Conservation (phyloP, 805 yeast genomes). For the Millerozyma acaciae region DNA sequence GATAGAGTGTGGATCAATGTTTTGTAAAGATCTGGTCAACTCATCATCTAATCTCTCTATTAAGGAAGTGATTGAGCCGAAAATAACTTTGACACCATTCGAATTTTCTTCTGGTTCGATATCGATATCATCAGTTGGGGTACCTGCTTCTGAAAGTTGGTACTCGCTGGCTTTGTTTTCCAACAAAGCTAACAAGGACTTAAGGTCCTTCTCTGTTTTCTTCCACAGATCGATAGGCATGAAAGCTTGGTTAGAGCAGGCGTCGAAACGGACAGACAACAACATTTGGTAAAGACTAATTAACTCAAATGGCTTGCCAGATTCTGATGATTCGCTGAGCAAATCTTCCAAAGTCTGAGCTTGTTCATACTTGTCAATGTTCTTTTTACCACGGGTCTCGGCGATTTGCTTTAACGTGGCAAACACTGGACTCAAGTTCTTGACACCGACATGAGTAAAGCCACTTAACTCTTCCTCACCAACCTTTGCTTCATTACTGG, state of each 20-base stretch:
- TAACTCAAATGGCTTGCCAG: constrained; percentile 59
- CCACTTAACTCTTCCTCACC: constrained; percentile 29
- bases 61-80: constrained; percentile 81
- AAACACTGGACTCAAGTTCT: constrained; percentile 52
- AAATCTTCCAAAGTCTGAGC: constrained; percentile 65
- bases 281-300: constrained; percentile 76
- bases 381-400: constrained; percentile 94
- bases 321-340: constrained; percentile 27
- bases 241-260: constrained; percentile 58
- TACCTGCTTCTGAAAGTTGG: constrained; percentile 74
- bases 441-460: constrained; percentile 38
- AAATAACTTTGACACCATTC: constrained; percentile 64
- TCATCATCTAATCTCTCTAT: constrained; percentile 96
- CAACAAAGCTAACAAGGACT: constrained; percentile 59
- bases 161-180: constrained; percentile 55
- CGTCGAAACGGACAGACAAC: constrained; percentile 85
- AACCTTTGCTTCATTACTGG: constrained; percentile 20
- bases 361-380: constrained; percentile 80
- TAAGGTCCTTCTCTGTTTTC: constrained; percentile 58
- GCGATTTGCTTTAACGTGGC: constrained; percentile 66
- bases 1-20: constrained; percentile 90
- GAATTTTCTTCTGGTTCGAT: constrained; percentile 56
- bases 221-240: constrained; percentile 85
- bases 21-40: constrained; percentile 79
- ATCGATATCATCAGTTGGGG: constrained; percentile 66